phyloP scores from a whole-genome alignment of 2,329 filamentous ascomycete genomes.

The Pseudopyricularia cyperi region DNA sequence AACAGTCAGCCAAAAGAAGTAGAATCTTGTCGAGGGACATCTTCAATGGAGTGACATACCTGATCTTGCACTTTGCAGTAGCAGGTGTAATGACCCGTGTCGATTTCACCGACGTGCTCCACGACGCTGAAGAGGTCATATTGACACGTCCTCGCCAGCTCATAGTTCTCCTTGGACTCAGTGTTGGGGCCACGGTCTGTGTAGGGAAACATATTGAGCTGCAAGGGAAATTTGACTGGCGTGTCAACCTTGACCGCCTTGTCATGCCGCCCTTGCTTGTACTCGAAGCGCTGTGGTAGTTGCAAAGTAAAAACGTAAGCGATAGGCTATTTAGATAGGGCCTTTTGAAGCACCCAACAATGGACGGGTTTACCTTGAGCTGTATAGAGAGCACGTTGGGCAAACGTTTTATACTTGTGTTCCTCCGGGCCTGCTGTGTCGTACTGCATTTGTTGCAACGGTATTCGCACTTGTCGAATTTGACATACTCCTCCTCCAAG shows the following conservation, averaged over 20 bases:
- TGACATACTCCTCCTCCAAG: slow-evolving; percentile 75
- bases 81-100: slow-evolving; percentile 85
- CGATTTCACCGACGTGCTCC: slow-evolving; percentile 85
- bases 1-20: slow-evolving; percentile 4
- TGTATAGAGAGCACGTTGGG: slow-evolving; percentile 88
- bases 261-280: slow-evolving; percentile 53
- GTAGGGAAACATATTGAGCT: slow-evolving; percentile 84
- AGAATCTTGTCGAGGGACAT: not conserved
- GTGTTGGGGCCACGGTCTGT: slow-evolving; percentile 51
- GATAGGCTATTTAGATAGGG: not conserved
- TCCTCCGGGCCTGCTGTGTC: slow-evolving; percentile 68
- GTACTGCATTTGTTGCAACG: slow-evolving; percentile 70
- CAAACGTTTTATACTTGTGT: slow-evolving; percentile 70
- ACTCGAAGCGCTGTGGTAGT: slow-evolving; percentile 51
- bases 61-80: slow-evolving; percentile 73
- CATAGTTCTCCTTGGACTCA: slow-evolving; percentile 35
- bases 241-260: slow-evolving; percentile 80
- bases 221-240: slow-evolving; percentile 71
- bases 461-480: slow-evolving; percentile 79
- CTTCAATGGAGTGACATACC: slow-evolving; percentile 22
- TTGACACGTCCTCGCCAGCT: slow-evolving; percentile 52
- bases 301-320: slow-evolving; percentile 1
- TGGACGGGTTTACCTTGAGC: slow-evolving; percentile 53
- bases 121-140: slow-evolving; percentile 86
- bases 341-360: not conserved